Evolutionary conservation across 2,329 filamentous ascomycete genomes (phyloP).

Genomic region (Onygenales sp.): DNA sequence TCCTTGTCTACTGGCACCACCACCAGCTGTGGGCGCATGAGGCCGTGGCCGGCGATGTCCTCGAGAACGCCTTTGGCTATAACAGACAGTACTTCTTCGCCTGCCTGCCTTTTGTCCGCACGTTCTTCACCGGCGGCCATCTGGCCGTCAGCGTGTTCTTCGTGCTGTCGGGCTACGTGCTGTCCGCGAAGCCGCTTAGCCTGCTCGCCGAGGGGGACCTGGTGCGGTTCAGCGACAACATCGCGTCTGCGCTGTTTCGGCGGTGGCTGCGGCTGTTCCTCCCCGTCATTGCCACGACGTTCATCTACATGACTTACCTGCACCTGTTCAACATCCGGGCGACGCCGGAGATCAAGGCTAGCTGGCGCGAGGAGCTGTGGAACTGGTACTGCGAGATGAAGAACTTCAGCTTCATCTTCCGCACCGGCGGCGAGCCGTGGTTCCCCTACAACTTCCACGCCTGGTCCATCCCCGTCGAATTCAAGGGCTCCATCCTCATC

Average conservation of each 20-base stretch:
- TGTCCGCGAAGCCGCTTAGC: constrained; percentile 36
- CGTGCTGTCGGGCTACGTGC: constrained; percentile 39
- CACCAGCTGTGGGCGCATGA: constrained; percentile 50
- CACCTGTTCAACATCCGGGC: constrained; percentile 44
- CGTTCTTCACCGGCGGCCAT: constrained; percentile 29
- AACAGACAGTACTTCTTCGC: constrained; percentile 7
- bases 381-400: constrained; percentile 49
- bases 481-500: constrained; percentile 54
- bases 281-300: constrained; percentile 29
- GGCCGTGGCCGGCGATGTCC: constrained; percentile 26
- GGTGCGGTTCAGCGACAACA: constrained; percentile 31
- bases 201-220: constrained; percentile 30
- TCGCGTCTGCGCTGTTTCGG: constrained; percentile 35
- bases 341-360: constrained; percentile 30
- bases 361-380: constrained; percentile 42
- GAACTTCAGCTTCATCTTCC: constrained; percentile 60
- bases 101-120: constrained; percentile 5
- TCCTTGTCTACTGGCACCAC: constrained; percentile 47
- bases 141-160: constrained; percentile 40
- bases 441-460: constrained; percentile 50
- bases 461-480: constrained; percentile 57
- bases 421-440: constrained; percentile 47
- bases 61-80: constrained; percentile 38
- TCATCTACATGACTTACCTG: constrained; percentile 36
- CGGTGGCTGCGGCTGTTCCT: constrained; percentile 35